phyloP scores from a whole-genome alignment of 169 alveolate genomes.

The Plasmodium reichenowi region DNA sequence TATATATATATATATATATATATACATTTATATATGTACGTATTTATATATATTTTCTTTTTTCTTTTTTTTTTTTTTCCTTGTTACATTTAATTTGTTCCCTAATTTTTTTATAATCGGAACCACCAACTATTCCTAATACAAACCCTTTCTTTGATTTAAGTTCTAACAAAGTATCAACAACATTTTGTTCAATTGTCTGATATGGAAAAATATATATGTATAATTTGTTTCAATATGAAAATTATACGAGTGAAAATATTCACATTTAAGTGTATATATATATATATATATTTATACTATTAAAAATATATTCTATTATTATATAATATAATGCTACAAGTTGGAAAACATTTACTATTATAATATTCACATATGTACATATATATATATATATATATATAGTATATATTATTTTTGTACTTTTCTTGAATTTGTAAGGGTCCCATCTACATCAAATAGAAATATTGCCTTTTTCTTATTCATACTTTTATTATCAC shows the following conservation, averaged over 20 bases:
- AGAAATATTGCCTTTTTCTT: conserved; percentile 49
- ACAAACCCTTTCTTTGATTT: conserved; percentile 23
- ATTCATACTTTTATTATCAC: not conserved
- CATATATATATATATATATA: not conserved
- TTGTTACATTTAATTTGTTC: conserved; percentile 85
- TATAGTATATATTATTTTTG: not conserved
- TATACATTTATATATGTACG: not conserved
- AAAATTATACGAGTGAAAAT: not conserved
- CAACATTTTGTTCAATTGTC: conserved; percentile 85
- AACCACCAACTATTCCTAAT: conserved; percentile 91
- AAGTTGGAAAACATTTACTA: too few species aligned
- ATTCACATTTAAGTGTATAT: not conserved
- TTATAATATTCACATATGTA: not conserved
- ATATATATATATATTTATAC: too few species aligned
- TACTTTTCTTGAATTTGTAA: conserved; percentile 89
- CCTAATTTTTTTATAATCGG: conserved; percentile 85
- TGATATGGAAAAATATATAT: not conserved
- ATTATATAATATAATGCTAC: too few species aligned
- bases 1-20: not conserved
- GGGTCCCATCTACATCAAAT: conserved; percentile 95
- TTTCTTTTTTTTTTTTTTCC: conserved; percentile 12
- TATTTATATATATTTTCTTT: not conserved
- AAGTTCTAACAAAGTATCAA: conserved; percentile 80
- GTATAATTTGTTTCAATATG: not conserved
- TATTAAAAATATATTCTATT: too few species aligned